A percentile compares a stretch with the other conserved stretches of the same genome.
Conservation (phyloP, 1,284 basidiomycete species). For the Puccinia hordei region DNA sequence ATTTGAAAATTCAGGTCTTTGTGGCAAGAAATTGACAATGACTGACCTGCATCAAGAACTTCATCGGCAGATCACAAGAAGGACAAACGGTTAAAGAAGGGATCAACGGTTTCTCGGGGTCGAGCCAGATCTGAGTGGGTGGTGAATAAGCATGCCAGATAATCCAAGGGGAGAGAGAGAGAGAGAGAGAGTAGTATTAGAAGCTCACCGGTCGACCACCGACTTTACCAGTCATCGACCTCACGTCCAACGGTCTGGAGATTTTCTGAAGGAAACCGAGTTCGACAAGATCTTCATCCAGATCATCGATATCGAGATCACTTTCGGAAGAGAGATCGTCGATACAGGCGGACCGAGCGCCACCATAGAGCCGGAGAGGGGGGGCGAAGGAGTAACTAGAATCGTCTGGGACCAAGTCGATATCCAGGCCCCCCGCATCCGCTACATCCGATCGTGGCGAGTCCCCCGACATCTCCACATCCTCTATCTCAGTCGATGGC, state of each 20-base stretch:
- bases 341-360: background rate
- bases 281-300: constrained; percentile 28
- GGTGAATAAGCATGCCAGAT: background rate
- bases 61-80: constrained; percentile 32
- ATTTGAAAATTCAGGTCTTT: too few species aligned
- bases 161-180: too few species aligned
- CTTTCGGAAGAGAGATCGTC: background rate
- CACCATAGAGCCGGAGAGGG: constrained; percentile 42
- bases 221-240: constrained; percentile 45
- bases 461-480: constrained; percentile 37
- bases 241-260: constrained; percentile 24
- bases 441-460: constrained; percentile 50
- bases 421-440: constrained; percentile 26
- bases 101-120: constrained; percentile 32
- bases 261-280: constrained; percentile 47
- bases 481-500: background rate
- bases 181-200: background rate
- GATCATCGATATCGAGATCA: too few species aligned
- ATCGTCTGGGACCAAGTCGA: constrained; percentile 5
- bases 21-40: too few species aligned
- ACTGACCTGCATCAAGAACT: constrained; percentile 48
- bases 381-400: constrained; percentile 5
- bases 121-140: constrained; percentile 45
- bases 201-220: constrained; percentile 46
- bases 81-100: constrained; percentile 13